These are phyloP conservation scores for Rhizoclosmatium sp. DNA, from an alignment of 192 early-diverging fungal species.

Conservation along the genomic window DNA sequence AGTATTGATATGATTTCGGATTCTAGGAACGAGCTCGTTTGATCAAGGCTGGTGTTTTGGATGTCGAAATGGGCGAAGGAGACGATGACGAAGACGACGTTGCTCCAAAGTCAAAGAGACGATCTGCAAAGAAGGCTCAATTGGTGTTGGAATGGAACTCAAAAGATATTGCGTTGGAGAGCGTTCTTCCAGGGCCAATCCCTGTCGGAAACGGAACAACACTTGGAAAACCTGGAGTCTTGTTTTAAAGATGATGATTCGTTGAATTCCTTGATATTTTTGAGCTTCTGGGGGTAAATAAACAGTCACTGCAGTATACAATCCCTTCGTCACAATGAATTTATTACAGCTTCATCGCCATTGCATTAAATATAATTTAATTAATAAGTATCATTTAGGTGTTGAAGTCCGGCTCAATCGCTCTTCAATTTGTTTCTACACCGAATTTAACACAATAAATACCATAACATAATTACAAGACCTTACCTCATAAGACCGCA, in stretches of 20 bases:
- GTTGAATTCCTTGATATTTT: too few relatives aligned
- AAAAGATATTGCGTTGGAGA: background rate
- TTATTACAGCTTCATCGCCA: background rate
- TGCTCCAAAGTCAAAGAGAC: slow-evolving; percentile 22
- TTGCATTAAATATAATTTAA: background rate
- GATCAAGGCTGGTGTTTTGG: slow-evolving; percentile 2
- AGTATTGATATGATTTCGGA: background rate
- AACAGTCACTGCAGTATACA: background rate
- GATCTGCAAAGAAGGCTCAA: background rate
- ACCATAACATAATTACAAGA: background rate
- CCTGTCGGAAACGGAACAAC: slow-evolving; percentile 11
- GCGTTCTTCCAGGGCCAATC: background rate
- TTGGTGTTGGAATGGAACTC: slow-evolving; percentile 3
- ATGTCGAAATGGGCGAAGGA: slow-evolving; percentile 12
- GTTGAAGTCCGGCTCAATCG: slow-evolving; percentile 20
- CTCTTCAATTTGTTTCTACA: slow-evolving; percentile 31
- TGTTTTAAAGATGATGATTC: background rate
- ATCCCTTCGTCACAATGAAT: background rate
- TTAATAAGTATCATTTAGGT: slow-evolving; percentile 9
- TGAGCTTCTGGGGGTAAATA: background rate
- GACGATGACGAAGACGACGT: slow-evolving; percentile 3
- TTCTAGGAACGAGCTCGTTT: background rate
- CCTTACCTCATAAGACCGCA: slow-evolving; percentile 44
- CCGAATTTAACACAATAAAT: background rate
- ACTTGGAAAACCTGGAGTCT: slow-evolving; percentile 20